Percentiles rank a stretch among this genome's conserved stretches.
These are phyloP conservation scores for Colletotrichum somersetense DNA, from an alignment of 2,329 filamentous ascomycete species.

Conservation along the genomic window DNA sequence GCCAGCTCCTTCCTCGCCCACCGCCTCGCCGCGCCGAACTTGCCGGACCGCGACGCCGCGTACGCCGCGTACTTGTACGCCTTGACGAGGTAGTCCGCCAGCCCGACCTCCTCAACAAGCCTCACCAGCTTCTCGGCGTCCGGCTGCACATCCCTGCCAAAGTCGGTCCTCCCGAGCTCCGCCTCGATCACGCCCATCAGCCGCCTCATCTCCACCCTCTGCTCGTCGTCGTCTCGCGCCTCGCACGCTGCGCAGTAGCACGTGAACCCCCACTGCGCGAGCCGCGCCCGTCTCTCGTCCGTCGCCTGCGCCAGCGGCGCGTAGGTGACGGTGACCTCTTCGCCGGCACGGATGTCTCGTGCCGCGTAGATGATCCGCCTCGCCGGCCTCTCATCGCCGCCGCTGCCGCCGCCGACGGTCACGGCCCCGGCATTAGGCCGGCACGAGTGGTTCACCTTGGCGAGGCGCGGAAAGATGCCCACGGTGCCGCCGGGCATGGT, in stretches of 20 bases:
- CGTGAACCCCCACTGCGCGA: constrained; percentile 47
- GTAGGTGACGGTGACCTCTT: constrained; percentile 54
- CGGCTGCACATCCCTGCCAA: constrained; percentile 35
- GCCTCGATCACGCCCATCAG: constrained; percentile 50
- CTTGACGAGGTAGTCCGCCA: constrained; percentile 46
- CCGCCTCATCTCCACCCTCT: constrained; percentile 49
- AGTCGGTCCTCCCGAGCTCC: constrained; percentile 44
- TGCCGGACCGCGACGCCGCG: constrained; percentile 41
- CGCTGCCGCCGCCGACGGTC: constrained; percentile 46
- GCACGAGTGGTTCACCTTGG: constrained; percentile 57
- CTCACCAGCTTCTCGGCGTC: constrained; percentile 43
- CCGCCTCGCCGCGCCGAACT: constrained; percentile 39
- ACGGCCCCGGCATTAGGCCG: constrained; percentile 49
- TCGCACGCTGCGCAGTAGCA: constrained; percentile 52
- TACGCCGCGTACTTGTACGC: constrained; percentile 45
- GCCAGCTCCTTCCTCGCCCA: constrained; percentile 45
- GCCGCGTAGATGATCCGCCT: constrained; percentile 54
- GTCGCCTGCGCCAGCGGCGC: constrained; percentile 51
- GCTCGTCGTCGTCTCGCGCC: constrained; percentile 47
- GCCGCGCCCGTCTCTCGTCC: constrained; percentile 47
- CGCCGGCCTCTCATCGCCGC: background rate
- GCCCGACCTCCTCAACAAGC: constrained; percentile 44
- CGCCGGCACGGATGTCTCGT: constrained; percentile 47
- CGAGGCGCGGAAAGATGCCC: constrained; percentile 51
- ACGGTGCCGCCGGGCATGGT: constrained; percentile 47